Percentiles rank a stretch among this genome's conserved stretches.
Conservation (phyloP, 1,284 basidiomycete species). For the Leccinum subatratum region DNA sequence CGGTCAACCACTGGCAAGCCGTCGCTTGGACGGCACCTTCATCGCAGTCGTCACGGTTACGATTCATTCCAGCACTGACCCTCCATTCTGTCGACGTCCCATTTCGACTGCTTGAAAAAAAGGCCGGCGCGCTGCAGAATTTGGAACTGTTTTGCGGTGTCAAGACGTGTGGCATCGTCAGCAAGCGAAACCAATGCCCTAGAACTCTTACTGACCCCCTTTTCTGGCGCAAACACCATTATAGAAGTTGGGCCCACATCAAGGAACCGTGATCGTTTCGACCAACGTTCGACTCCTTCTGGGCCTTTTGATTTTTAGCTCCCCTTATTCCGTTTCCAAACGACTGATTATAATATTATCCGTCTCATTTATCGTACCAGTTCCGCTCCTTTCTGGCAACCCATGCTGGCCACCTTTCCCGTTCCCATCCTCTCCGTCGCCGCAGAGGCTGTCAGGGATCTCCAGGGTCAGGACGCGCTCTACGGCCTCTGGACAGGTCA, state of each 20-base stretch:
- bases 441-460: conserved; percentile 57
- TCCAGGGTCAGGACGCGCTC: conserved; percentile 63
- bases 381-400: conserved; percentile 14
- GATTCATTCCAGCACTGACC: conserved; percentile 10
- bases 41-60: conserved; percentile 1
- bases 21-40: background rate
- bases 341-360: conserved; percentile 25
- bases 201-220: background rate
- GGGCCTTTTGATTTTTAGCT: conserved; percentile 14
- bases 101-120: background rate
- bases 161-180: background rate
- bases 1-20: background rate
- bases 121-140: background rate
- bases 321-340: conserved; percentile 18
- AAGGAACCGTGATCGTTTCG: conserved; percentile 28
- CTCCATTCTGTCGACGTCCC: background rate
- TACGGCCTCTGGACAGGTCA: conserved; percentile 60
- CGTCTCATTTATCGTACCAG: conserved; percentile 14
- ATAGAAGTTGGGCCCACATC: too few relatives aligned
- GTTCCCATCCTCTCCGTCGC: conserved; percentile 61
- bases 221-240: background rate
- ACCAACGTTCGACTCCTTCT: conserved; percentile 15
- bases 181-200: background rate
- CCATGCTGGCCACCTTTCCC: conserved; percentile 51
- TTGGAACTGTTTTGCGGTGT: background rate